These are phyloP conservation scores for Rhododendron vialii DNA, from an alignment of 148 eudicot species.

Conservation along the genomic window DNA sequence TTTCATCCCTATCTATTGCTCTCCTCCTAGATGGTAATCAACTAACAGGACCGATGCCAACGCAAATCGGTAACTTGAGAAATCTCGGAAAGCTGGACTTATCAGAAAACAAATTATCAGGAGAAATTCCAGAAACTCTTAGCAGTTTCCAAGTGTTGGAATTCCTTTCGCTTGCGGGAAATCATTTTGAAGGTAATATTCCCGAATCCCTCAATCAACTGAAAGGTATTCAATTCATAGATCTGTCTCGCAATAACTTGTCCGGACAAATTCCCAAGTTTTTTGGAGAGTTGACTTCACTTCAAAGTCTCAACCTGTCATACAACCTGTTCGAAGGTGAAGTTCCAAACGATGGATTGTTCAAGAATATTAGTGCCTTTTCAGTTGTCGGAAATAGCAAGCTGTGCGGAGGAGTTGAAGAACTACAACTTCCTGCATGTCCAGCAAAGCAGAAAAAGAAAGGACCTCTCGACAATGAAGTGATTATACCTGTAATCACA, in stretches of 20 bases:
- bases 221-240: conserved; percentile 4
- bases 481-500: background rate
- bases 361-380: conserved; percentile 3
- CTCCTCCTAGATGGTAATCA: background rate
- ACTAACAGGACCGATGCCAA: conserved; percentile 4
- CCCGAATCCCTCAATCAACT: conserved; percentile 6
- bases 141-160: conserved; percentile 6
- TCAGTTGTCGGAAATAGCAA: conserved; percentile 12
- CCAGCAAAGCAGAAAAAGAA: background rate
- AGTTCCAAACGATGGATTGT: conserved; percentile 15
- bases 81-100: background rate
- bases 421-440: conserved; percentile 7
- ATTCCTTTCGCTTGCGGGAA: background rate
- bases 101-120: conserved; percentile 13
- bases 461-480: too few species aligned
- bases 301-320: conserved; percentile 8
- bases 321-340: conserved; percentile 18
- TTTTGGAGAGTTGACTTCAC: background rate
- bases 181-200: conserved; percentile 14
- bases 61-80: conserved; percentile 4
- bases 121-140: conserved; percentile 8
- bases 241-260: conserved; percentile 17
- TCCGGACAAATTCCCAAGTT: conserved; percentile 11
- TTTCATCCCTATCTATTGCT: background rate
- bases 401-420: conserved; percentile 21